phyloP scores from a whole-genome alignment of 1,284 basidiomycete species.

The Pseudomicrostroma phylloplanum region DNA sequence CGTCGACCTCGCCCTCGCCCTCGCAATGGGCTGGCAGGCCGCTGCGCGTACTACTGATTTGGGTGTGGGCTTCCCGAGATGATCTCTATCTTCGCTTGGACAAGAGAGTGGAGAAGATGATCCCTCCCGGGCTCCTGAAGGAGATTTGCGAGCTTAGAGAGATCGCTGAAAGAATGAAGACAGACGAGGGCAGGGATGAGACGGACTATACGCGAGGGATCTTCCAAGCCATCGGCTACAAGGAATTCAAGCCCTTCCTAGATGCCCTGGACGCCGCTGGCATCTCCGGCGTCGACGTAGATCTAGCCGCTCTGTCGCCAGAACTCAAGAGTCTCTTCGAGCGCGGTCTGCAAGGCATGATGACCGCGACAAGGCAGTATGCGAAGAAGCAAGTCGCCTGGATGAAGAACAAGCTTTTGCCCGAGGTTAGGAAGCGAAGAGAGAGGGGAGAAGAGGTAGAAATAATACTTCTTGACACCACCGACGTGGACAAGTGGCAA shows the following conservation, averaged over 20 bases:
- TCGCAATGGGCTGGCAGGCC: slow-evolving; percentile 20
- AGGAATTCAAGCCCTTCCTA: slow-evolving; percentile 73
- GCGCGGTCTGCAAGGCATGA: slow-evolving; percentile 65
- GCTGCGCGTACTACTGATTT: slow-evolving; percentile 74
- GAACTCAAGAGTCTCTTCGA: background rate
- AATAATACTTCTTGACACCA: slow-evolving; percentile 20
- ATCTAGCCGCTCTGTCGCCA: slow-evolving; percentile 55
- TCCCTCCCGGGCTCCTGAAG: slow-evolving; percentile 75
- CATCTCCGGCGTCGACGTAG: slow-evolving; percentile 45
- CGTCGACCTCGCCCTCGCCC: slow-evolving; percentile 15
- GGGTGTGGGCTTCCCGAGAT: slow-evolving; percentile 75
- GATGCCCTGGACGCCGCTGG: slow-evolving; percentile 51
- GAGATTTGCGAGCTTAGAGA: slow-evolving; percentile 63
- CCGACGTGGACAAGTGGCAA: slow-evolving; percentile 47
- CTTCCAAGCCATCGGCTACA: slow-evolving; percentile 92
- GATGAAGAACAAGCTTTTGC: slow-evolving; percentile 84
- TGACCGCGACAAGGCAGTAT: slow-evolving; percentile 80
- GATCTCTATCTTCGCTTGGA: slow-evolving; percentile 67
- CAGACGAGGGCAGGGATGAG: slow-evolving; percentile 48
- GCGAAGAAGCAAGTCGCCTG: slow-evolving; percentile 85
- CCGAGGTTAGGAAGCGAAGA: slow-evolving; percentile 56
- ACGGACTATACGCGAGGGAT: slow-evolving; percentile 67
- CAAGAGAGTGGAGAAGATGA: slow-evolving; percentile 78
- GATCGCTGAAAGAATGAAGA: slow-evolving; percentile 36
- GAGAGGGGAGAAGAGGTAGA: background rate